Evolutionary conservation across 1,284 basidiomycete genomes (phyloP), one percentile per base, ranked within the genome.

Genomic region (Fomitopsis betulina): DNA sequence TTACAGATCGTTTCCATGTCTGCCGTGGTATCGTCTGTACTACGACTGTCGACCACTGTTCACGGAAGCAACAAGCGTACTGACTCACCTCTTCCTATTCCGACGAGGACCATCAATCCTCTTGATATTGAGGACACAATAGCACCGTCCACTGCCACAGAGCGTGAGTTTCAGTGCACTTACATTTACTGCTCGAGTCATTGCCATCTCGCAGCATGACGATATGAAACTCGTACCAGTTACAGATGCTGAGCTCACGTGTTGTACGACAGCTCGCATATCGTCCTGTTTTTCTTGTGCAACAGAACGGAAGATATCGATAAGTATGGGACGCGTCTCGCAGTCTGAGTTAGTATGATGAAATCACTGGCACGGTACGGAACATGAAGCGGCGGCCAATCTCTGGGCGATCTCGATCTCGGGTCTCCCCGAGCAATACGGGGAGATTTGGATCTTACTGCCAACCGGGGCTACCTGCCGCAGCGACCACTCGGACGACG

Each of bases 91-190:
- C 78, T 78, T 51, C 89, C 91, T 63, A 96, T 90, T 32, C 94
- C 94, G 40, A 96, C 84, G 17, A 96, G 83, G 32, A 95, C 88
- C 83, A 96, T 88, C 19, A 96, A 76, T 1, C 94, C 94, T 63
- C 79, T 79, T 12, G 87, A 87, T 63, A 96, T 96, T 33, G 83
- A 81, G 7, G 93, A 93, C 60, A 96, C 84, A 25, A 84, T 74
- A 62, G 85, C 78, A 60, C 77, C 80, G 63, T 92, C 83, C 55
- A 93, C 91, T 93, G 68, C 21, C 32, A 17, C 17, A 10, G 55
- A 27, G 23, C 19, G 30, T 27, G 17, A 53, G 32, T 23, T n/a
- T 37, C 35, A 15, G 4, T 12, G 5, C 35, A 37, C 35, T 30
- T 30, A 8, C 8, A 52, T 32, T 35, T 47, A 38, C 45, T 37